Percentiles rank a stretch among this genome's conserved stretches.
Conservation (phyloP, 768 basidiomycete species). For the Pulveroboletus sp. region DNA sequence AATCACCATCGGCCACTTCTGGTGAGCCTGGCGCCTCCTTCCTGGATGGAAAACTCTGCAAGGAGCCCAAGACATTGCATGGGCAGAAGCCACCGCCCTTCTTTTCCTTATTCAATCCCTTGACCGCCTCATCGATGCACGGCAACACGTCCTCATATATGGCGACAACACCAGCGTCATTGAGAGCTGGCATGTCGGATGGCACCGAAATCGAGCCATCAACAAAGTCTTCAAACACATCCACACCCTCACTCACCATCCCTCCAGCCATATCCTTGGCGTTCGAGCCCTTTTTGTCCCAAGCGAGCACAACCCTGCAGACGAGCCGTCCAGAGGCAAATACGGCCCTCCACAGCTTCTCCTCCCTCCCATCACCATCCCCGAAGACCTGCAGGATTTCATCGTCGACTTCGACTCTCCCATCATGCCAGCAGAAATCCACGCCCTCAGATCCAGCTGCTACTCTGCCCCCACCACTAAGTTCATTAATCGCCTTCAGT, state of each 20-base stretch:
- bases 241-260: background rate
- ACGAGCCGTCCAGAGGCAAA: no score
- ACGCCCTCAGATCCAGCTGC: no score
- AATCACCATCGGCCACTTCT: slow-evolving; percentile 27
- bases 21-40: slow-evolving; percentile 34
- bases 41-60: slow-evolving; percentile 28
- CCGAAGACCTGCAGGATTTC: no score
- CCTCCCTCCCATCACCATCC: no score
- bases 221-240: slow-evolving; percentile 18
- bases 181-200: slow-evolving; percentile 3
- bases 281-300: no score
- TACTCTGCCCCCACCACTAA: no score
- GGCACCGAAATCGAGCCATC: slow-evolving; percentile 6
- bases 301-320: no score
- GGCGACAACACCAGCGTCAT: slow-evolving; percentile 15
- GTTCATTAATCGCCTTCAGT: no score
- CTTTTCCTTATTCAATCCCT: background rate
- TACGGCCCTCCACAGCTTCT: no score
- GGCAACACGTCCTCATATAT: background rate
- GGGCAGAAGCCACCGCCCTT: slow-evolving; percentile 29
- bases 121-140: background rate
- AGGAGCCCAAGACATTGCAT: slow-evolving; percentile 38
- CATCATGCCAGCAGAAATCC: no score
- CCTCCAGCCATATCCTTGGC: no score
- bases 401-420: no score